Percentiles rank a stretch among this genome's conserved stretches.
These are phyloP conservation scores for Hypoxylon subgilvum DNA, from an alignment of 495 filamentous ascomycete genomes.

Conservation along the genomic window DNA sequence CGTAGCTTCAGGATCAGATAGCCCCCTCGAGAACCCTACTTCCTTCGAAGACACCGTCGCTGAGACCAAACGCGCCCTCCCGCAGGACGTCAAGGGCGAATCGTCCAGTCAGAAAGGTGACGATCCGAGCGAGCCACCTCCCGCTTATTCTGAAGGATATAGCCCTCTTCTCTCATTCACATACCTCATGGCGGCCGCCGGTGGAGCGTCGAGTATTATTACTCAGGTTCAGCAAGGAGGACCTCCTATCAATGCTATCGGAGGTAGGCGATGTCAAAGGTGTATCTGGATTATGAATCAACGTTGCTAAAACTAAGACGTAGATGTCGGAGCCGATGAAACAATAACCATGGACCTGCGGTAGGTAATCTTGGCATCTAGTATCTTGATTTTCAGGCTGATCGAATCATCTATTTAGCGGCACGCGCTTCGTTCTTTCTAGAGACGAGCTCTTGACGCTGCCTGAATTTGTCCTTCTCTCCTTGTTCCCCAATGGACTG, in stretches of 20 bases:
- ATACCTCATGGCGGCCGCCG: constrained; percentile 97
- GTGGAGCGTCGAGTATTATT: constrained; percentile 96
- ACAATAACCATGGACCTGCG: constrained; percentile 93
- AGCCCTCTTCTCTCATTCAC: constrained; percentile 92
- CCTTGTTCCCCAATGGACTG: constrained; percentile 96
- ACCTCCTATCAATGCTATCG: constrained; percentile 83
- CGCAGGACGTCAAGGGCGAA: constrained; percentile 77
- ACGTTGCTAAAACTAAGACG: constrained; percentile 13
- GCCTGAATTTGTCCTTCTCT: constrained; percentile 96
- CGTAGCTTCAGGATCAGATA: constrained; percentile 51
- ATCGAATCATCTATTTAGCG: constrained; percentile 59
- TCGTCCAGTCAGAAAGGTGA: constrained; percentile 61
- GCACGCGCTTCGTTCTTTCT: constrained; percentile 89
- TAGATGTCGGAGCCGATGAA: constrained; percentile 89
- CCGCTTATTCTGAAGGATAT: constrained; percentile 91
- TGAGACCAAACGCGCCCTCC: constrained; percentile 84
- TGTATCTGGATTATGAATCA: constrained; percentile 2
- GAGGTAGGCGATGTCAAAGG: constrained; percentile 64
- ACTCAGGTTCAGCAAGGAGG: constrained; percentile 96
- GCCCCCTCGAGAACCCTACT: constrained; percentile 43
- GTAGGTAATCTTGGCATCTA: constrained; percentile 56
- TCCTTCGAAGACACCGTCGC: constrained; percentile 62
- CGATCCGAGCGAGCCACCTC: constrained; percentile 90
- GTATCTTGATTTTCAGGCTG: constrained; percentile 28
- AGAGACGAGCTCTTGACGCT: constrained; percentile 93